phyloP scores from a whole-genome alignment of 306 rosid species.

The Citrullus mucosospermus region DNA sequence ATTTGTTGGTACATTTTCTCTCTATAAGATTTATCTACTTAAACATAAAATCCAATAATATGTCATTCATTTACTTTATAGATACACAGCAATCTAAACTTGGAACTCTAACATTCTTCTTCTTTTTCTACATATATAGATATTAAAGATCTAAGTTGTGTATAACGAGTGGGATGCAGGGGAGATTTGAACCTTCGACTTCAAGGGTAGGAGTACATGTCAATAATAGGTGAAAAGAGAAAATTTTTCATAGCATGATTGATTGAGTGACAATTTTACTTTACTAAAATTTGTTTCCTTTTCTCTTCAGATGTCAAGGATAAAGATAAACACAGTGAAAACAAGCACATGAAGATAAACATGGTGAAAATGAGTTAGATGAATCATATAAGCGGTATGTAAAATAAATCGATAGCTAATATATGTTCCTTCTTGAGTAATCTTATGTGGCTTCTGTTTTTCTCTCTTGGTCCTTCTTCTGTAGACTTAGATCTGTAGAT shows the following conservation, averaged over 20 bases:
- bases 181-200: too few relatives aligned
- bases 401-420: constrained; percentile 5
- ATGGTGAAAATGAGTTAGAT: constrained; percentile 36
- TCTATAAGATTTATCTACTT: too few relatives aligned
- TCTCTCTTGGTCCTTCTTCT: not conserved
- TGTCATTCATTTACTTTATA: too few relatives aligned
- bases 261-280: not conserved
- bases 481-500: not conserved
- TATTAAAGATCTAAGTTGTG: too few relatives aligned
- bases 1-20: too few relatives aligned
- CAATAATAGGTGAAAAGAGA: too few relatives aligned
- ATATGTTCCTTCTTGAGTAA: not conserved
- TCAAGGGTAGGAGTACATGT: too few relatives aligned
- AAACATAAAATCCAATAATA: too few relatives aligned
- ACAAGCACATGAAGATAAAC: constrained; percentile 37
- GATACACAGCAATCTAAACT: too few relatives aligned
- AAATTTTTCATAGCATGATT: not conserved
- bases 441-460: not conserved
- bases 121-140: too few relatives aligned
- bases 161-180: too few relatives aligned
- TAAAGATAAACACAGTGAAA: constrained; percentile 20
- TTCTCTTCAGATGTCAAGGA: constrained; percentile 15
- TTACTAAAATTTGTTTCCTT: not conserved
- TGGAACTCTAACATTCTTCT: too few relatives aligned
- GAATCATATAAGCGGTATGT: constrained; percentile 48